These are phyloP conservation scores for Ogataea angusta DNA, from an alignment of 805 yeast genomes.

Conservation along the genomic window DNA sequence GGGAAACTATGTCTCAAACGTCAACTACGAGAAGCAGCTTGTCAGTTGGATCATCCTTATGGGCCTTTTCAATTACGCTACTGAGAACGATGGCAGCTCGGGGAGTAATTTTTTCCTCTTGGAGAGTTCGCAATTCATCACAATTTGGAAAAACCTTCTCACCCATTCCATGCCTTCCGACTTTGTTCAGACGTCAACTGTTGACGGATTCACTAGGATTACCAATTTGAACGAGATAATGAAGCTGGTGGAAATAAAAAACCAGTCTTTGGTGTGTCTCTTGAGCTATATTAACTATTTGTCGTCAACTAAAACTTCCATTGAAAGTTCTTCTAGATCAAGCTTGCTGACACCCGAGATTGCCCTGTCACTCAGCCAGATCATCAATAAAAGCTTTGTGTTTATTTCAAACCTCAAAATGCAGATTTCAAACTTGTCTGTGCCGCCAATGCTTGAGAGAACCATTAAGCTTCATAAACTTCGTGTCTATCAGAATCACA, in stretches of 20 bases:
- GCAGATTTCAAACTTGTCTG: conserved; percentile 17
- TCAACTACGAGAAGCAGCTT: conserved; percentile 36
- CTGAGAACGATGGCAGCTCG: conserved; percentile 23
- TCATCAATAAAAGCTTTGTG: conserved; percentile 30
- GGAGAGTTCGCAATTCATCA: conserved; percentile 56
- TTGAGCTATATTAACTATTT: conserved; percentile 50
- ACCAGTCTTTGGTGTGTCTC: conserved; percentile 57
- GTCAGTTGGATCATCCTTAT: conserved; percentile 60
- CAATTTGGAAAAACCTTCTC: conserved; percentile 61
- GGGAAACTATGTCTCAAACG: conserved; percentile 28
- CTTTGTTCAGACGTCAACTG: conserved; percentile 32
- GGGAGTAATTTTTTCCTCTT: conserved; percentile 52
- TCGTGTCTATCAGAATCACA: conserved; percentile 31
- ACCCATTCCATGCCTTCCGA: conserved; percentile 46
- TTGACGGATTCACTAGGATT: conserved; percentile 32
- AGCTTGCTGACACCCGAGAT: conserved; percentile 33
- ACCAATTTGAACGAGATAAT: conserved; percentile 33
- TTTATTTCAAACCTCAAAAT: conserved; percentile 26
- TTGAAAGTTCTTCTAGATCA: conserved; percentile 25
- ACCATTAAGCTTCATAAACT: conserved; percentile 29
- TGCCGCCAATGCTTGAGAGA: conserved; percentile 22
- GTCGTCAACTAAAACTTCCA: conserved; percentile 41
- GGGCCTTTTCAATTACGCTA: conserved; percentile 57
- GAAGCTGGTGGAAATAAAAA: conserved; percentile 48
- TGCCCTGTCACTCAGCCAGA: conserved; percentile 30